Evolutionary conservation across 305 asterid genomes (phyloP), one percentile per base, ranked within the genome.

Genomic region (Fraxinus velutina): DNA sequence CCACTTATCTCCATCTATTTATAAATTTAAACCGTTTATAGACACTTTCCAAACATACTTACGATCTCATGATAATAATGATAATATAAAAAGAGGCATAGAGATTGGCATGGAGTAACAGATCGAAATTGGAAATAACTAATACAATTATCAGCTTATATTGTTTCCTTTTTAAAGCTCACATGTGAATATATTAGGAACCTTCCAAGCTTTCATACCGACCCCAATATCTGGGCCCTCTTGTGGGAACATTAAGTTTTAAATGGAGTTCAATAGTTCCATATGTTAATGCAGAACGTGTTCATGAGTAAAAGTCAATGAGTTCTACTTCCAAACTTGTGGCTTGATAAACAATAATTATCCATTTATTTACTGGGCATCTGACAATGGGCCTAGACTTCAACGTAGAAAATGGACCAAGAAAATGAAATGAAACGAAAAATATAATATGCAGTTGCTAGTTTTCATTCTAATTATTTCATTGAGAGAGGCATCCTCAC

Each of bases 401-500:
- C 34, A 4, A 64, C 3, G 34, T 24, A 64, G n/a, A 24, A 22
- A 64, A 27, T 64, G 34, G 73, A 33, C 17, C 34, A 22, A 64
- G 34, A 24, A 64, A 24, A 64, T 24, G 3, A 19, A 44, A 44
- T 12, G 47, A 39, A 39, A 52, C 24, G 1, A n/a, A 52, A 15
- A 52, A 29, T 70, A 5, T 5, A 3, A 4, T 15, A 19, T 12
- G 34, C 12, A 19, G 55, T 17, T 10, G 4, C 52, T n/a, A 1
- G 27, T 21, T 19, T 15, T 39, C 37, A 32, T 29, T 39, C 42
- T 21, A 64, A 24, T 29, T 3, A 42, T 30, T 17, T 68, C 30
- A 57, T 15, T 71, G 60, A 55, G 29, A 78, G 82, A 68, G 73
- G 17, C 27, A 52, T 19, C 27, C 89, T 82, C 79, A 89, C 92